These are phyloP conservation scores for Diaporthe citriasiana DNA, from an alignment of 2,329 filamentous ascomycete species.

Conservation along the genomic window DNA sequence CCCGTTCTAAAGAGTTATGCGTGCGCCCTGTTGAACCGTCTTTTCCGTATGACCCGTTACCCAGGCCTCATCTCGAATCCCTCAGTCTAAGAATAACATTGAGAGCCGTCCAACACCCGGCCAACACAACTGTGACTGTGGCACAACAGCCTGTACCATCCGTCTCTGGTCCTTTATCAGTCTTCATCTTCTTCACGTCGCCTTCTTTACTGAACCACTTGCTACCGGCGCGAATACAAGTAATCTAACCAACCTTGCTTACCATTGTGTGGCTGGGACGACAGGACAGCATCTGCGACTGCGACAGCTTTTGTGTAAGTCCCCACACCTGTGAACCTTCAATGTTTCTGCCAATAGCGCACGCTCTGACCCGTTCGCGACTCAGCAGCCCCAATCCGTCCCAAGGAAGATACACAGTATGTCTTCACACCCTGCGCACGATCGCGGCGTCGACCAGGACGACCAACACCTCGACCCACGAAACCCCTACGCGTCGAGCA, in stretches of 20 bases:
- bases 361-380: conserved; percentile 29
- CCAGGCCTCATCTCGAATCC: conserved; percentile 25
- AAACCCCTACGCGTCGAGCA: conserved; percentile 70
- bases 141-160: background rate
- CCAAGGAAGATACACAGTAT: conserved; percentile 26
- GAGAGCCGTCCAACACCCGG: background rate
- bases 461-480: conserved; percentile 51
- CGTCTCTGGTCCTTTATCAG: background rate
- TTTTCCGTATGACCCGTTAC: conserved; percentile 12
- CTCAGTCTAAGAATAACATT: conserved; percentile 37
- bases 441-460: conserved; percentile 39
- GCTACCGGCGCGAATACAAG: background rate
- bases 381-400: conserved; percentile 21
- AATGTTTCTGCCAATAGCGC: conserved; percentile 30
- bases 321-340: conserved; percentile 18
- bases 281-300: conserved; percentile 8
- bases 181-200: background rate
- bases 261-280: conserved; percentile 11
- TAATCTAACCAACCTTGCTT: background rate
- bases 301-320: conserved; percentile 36
- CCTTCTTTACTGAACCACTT: background rate
- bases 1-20: background rate
- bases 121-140: conserved; percentile 10
- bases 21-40: background rate
- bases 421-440: conserved; percentile 39